Percentiles rank a stretch among this genome's conserved stretches.
phyloP scores from a whole-genome alignment of 257 asterid species.

The Coffea canephora region DNA sequence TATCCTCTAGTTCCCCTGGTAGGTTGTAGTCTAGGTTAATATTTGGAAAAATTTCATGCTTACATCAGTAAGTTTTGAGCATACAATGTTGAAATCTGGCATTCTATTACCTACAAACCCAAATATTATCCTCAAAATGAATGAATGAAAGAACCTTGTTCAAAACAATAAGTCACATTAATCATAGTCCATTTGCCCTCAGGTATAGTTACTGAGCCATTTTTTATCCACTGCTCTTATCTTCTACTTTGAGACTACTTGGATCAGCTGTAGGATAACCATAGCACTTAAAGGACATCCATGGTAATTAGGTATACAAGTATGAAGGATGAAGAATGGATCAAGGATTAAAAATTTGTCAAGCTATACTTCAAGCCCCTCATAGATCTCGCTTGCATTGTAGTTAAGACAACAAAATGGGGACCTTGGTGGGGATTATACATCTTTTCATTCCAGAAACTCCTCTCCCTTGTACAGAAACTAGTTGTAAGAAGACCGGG shows the following conservation, averaged over 20 bases:
- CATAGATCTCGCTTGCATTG: not conserved
- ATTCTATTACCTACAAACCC: not conserved
- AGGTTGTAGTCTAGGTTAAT: not conserved
- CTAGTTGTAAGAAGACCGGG: not conserved
- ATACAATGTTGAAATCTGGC: not conserved
- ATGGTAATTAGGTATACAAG: no score
- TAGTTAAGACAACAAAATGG: not conserved
- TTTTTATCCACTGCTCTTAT: not conserved
- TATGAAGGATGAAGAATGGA: not conserved
- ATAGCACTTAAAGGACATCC: not conserved
- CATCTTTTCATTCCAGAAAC: no score
- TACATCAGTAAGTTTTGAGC: slow-evolving; percentile 4
- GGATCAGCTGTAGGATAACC: not conserved
- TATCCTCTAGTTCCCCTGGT: not conserved
- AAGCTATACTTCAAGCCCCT: not conserved
- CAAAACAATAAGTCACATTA: not conserved
- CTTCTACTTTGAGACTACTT: not conserved
- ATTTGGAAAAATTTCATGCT: not conserved
- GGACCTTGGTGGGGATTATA: no score
- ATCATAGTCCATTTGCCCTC: not conserved
- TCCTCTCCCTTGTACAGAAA: not conserved
- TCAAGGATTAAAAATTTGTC: not conserved
- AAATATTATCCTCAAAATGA: not conserved
- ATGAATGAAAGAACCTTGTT: not conserved
- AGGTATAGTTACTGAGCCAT: not conserved